Evolutionary conservation across 495 filamentous ascomycete genomes (phyloP).

Genomic region (Tetracladium setigerum): DNA sequence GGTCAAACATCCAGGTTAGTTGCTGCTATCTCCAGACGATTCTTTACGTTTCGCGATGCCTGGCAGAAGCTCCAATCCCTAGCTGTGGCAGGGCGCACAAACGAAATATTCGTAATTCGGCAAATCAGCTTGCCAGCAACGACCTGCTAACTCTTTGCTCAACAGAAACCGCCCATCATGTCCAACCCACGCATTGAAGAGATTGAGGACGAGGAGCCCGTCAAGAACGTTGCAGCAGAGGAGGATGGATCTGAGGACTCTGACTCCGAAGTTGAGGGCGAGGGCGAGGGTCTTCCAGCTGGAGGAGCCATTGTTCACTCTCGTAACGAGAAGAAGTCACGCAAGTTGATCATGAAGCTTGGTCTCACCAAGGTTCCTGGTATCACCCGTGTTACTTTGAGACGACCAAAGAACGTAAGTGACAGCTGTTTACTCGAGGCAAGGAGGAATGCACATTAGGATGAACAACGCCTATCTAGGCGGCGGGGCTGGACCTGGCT

Average conservation of each 20-base stretch:
- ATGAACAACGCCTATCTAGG: too few relatives aligned
- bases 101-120: constrained; percentile 11
- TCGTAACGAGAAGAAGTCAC: constrained; percentile 99
- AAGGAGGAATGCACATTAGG: background rate
- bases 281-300: constrained; percentile 60
- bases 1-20: constrained; percentile 15
- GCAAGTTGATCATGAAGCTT: constrained; percentile 97
- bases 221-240: constrained; percentile 67
- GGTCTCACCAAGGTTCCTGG: constrained; percentile 92
- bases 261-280: constrained; percentile 66
- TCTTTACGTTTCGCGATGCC: too few relatives aligned
- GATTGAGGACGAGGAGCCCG: constrained; percentile 78
- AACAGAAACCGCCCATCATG: constrained; percentile 53
- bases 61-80: background rate
- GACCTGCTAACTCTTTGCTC: constrained; percentile 12
- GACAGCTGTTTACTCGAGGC: background rate
- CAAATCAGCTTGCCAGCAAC: constrained; percentile 1
- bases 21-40: background rate
- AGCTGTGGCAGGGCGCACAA: constrained; percentile 9
- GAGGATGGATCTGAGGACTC: constrained; percentile 68
- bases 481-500: background rate
- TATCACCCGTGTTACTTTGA: constrained; percentile 95
- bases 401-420: constrained; percentile 96
- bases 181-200: constrained; percentile 97
- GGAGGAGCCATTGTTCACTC: constrained; percentile 90